Percentiles rank a stretch among this genome's conserved stretches.
Evolutionary conservation across 768 basidiomycete species (phyloP).

Genomic region (Leccinum rimulosum): DNA sequence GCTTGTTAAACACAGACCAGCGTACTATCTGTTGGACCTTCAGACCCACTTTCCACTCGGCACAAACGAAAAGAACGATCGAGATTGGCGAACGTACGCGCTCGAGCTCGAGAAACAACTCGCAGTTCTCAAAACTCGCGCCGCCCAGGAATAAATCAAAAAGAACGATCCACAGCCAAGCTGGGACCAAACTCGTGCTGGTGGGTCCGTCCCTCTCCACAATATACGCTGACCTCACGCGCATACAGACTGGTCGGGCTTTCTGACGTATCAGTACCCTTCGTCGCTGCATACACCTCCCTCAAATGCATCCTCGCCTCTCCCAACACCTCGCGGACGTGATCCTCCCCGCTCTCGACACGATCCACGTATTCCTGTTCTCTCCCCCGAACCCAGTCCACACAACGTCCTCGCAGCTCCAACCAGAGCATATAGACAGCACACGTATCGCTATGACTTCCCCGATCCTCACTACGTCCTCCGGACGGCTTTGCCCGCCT

Average conservation of each 20-base stretch:
- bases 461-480: conserved; percentile 26
- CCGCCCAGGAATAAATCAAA: conserved; percentile 28
- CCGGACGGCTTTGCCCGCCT: conserved; percentile 16
- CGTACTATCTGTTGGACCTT: conserved; percentile 26
- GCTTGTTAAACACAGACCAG: conserved; percentile 9
- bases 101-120: conserved; percentile 30
- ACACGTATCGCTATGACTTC: conserved; percentile 20
- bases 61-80: not conserved
- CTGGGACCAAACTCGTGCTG: conserved; percentile 23
- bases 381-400: not conserved
- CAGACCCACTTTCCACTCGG: conserved; percentile 24
- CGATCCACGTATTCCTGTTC: conserved; percentile 22
- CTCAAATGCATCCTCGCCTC: conserved; percentile 19
- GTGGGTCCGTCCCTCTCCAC: conserved; percentile 1
- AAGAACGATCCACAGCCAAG: conserved; percentile 19
- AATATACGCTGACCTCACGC: not conserved
- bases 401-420: not conserved
- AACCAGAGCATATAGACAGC: conserved; percentile 15
- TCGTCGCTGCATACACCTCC: conserved; percentile 19
- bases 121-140: conserved; percentile 16
- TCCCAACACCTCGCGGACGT: conserved; percentile 17
- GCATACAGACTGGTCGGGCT: conserved; percentile 19
- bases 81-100: conserved; percentile 27
- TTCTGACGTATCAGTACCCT: conserved; percentile 21
- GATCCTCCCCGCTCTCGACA: conserved; percentile 17